phyloP scores from a whole-genome alignment of 75 land plant genomes.

The Adiantum capillusveneris region DNA sequence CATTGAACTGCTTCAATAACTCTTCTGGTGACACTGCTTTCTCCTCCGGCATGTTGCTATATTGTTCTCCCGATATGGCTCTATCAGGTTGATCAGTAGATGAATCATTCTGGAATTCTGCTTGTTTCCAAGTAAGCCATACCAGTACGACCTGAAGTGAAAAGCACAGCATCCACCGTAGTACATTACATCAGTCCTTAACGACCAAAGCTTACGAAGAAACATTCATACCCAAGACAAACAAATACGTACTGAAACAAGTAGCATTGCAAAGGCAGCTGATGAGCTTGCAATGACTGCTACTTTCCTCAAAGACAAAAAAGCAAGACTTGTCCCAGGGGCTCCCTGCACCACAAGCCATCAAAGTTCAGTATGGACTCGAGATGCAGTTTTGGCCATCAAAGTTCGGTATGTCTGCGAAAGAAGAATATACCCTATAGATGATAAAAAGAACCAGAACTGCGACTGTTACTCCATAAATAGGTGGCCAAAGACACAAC shows the following conservation, averaged over 20 bases:
- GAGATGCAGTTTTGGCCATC: not conserved
- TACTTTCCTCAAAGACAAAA: not conserved
- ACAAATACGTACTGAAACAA: slow-evolving; percentile 11
- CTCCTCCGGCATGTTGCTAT: slow-evolving; percentile 3
- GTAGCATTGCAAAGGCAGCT: not conserved
- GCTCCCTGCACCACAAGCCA: slow-evolving; percentile 5
- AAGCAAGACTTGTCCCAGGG: not conserved
- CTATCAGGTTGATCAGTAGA: too few relatives aligned
- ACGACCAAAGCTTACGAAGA: too few relatives aligned
- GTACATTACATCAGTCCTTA: too few relatives aligned
- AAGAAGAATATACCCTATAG: slow-evolving; percentile 14
- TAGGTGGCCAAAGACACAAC: slow-evolving; percentile 12
- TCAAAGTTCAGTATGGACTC: not conserved
- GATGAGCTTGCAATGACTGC: slow-evolving; percentile 9
- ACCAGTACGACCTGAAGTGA: too few relatives aligned
- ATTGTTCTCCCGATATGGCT: not conserved
- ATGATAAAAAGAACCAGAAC: slow-evolving; percentile 16
- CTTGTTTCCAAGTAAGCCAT: too few relatives aligned
- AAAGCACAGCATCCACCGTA: too few relatives aligned
- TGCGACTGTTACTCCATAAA: slow-evolving; percentile 21
- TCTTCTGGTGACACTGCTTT: slow-evolving; percentile 16
- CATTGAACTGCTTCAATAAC: slow-evolving; percentile 14
- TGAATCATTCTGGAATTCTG: too few relatives aligned
- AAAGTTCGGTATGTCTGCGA: too few relatives aligned
- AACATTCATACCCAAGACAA: too few relatives aligned